Conservation (phyloP, 202 grass and related monocot species). For the Panicum hallii region DNA sequence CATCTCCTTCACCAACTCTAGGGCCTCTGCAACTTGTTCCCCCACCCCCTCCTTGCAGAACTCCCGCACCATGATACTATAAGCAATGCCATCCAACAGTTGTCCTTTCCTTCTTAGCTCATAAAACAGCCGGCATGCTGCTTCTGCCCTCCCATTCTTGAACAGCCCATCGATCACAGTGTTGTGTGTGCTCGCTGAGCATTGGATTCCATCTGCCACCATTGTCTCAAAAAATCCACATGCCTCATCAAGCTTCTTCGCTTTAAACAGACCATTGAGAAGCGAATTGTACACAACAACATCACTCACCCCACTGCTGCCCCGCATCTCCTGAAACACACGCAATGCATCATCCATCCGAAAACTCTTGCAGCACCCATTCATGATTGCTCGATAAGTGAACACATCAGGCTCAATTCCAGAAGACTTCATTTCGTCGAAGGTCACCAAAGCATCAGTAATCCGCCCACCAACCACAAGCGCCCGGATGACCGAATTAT, state of each 20-base stretch:
- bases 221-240: constrained; percentile 84
- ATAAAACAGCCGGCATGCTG: constrained; percentile 71
- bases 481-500: constrained; percentile 72
- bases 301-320: constrained; percentile 52
- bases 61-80: constrained; percentile 80
- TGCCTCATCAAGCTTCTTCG: constrained; percentile 79
- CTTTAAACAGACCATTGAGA: constrained; percentile 83
- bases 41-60: constrained; percentile 68
- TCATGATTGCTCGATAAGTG: constrained; percentile 66
- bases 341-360: constrained; percentile 64
- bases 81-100: constrained; percentile 80
- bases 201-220: constrained; percentile 72
- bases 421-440: constrained; percentile 69
- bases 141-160: constrained; percentile 74
- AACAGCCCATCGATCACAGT: constrained; percentile 88
- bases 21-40: constrained; percentile 70
- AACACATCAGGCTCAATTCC: constrained; percentile 66
- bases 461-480: constrained; percentile 63
- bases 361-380: constrained; percentile 86
- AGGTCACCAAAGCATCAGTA: constrained; percentile 57
- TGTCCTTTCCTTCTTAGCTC: constrained; percentile 84
- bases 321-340: constrained; percentile 79
- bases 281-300: constrained; percentile 79
- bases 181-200: constrained; percentile 78
- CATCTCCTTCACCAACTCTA: constrained; percentile 83